Evolutionary conservation across 108 stramenopile genomes (phyloP).

Genomic region (Asterionellopsis glacialis): DNA sequence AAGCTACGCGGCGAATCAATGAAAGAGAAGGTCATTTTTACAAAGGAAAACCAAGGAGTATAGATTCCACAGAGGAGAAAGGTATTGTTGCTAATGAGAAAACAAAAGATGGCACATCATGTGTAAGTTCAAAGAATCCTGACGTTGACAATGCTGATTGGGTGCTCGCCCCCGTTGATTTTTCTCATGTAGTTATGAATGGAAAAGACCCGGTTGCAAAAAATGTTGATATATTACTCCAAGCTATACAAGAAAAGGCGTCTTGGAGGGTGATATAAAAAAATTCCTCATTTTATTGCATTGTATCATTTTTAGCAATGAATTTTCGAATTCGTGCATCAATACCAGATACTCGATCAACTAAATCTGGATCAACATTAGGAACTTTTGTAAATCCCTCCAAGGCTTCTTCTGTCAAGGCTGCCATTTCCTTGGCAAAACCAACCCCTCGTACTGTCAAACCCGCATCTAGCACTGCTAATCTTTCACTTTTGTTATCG

Average conservation of each 20-base stretch:
- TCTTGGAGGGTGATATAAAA: no score
- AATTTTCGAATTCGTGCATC: constrained; percentile 48
- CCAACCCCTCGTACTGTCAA: constrained; percentile 61
- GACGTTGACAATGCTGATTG: constrained; percentile 47
- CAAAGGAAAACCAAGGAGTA: constrained; percentile 24
- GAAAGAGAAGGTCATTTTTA: constrained; percentile 66
- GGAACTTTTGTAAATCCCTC: constrained; percentile 55
- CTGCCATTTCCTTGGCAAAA: constrained; percentile 58
- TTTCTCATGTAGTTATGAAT: constrained; percentile 39
- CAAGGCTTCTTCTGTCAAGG: constrained; percentile 64
- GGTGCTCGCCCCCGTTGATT: constrained; percentile 58
- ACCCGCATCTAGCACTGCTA: constrained; percentile 72
- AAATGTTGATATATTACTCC: no score
- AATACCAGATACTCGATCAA: constrained; percentile 45
- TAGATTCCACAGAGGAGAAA: background rate
- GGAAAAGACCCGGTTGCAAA: constrained; percentile 29
- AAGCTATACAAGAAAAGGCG: no score
- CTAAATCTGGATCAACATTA: constrained; percentile 58
- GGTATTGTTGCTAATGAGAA: no score
- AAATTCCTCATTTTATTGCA: no score
- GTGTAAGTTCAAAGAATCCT: no score
- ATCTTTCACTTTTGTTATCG: constrained; percentile 54
- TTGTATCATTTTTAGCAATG: no score
- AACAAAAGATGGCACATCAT: no score
- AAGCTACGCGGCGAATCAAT: constrained; percentile 43